phyloP scores from a whole-genome alignment of 164 flowering plant genomes.

The Aristolochia contorta region DNA sequence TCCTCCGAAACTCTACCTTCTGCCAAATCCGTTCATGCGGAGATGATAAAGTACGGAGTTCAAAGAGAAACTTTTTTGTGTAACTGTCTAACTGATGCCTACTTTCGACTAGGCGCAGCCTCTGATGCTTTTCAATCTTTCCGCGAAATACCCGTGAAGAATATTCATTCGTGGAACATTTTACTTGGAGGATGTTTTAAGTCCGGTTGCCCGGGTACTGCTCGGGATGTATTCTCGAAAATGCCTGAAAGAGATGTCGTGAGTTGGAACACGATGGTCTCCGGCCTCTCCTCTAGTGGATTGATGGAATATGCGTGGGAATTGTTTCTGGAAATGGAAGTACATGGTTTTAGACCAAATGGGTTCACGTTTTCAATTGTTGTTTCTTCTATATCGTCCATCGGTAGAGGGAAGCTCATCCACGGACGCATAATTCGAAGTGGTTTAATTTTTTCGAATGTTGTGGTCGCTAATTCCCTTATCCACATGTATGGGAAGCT shows the following conservation, averaged over 20 bases:
- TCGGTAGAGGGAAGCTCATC: conserved; percentile 28
- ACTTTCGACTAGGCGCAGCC: conserved; percentile 20
- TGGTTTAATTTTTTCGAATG: conserved; percentile 15
- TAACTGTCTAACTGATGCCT: conserved; percentile 41
- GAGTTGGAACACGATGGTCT: conserved; percentile 33
- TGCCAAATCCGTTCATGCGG: conserved; percentile 38
- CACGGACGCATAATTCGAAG: conserved; percentile 33
- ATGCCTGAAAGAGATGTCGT: conserved; percentile 31
- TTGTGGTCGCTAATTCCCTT: conserved; percentile 41
- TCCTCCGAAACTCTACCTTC: conserved; percentile 21
- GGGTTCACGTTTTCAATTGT: conserved; percentile 32
- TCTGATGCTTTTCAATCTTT: conserved; percentile 26
- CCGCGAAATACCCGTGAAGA: conserved; percentile 22
- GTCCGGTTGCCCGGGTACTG: conserved; percentile 13
- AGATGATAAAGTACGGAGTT: conserved; percentile 43
- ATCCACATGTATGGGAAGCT: conserved; percentile 46
- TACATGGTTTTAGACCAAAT: conserved; percentile 24
- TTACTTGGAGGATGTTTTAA: conserved; percentile 25
- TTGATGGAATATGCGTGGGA: conserved; percentile 12
- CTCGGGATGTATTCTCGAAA: conserved; percentile 25
- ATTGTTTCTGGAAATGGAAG: conserved; percentile 21
- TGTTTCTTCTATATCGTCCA: conserved; percentile 15
- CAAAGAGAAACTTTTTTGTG: conserved; percentile 37
- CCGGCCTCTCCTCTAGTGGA: conserved; percentile 20
- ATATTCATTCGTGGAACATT: conserved; percentile 44